Evolutionary conservation across 2,329 filamentous ascomycete species (phyloP), one percentile per base, ranked within the genome.

Genomic region (Penicillium sp.): DNA sequence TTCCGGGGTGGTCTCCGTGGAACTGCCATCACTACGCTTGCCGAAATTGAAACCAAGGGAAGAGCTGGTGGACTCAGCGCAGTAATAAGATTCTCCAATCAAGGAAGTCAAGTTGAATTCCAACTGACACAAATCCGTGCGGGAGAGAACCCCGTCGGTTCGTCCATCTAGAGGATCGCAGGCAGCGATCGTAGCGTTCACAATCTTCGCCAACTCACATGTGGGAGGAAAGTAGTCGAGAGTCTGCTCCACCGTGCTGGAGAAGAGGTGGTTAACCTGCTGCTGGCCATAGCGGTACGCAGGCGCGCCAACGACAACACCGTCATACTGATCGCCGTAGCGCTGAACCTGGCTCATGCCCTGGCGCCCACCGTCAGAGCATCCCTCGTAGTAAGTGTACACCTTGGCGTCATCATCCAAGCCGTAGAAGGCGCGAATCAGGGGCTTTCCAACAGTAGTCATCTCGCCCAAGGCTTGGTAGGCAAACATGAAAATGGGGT

Each of bases 121-220:
- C 4, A 75, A 54, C 47, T 69, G 69, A 68, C 77, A 79, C 1
- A 80, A 67, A 56, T 79, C 76, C 1, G 74, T 74, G 3, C 77
- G 71, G 5, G 74, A 67, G 18, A 84, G 71, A 3, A 83, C 78
- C 1, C 81, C 80, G 52, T 84, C 81, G 0, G 68, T 71, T 50
- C 71, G 69, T 1, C 82, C 81, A 56, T 84, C 81, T 6, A 84
- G 67, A 5, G 73, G 65, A 59, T 84, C 81, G 55, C 81, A 84
- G 24, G 74, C 74, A 1, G 69, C 68, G 43, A 84, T 80, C 0
- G 80, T 83, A 49, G 71, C 67, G 62, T 81, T 83, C 8, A 78
- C 71, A 42, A 83, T 82, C 62, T 76, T 77, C 5, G 73, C 69
- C 14, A 83, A 62, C 50, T 80, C 79, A 11, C 28, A 49, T 1